Conservation (phyloP, 495 filamentous ascomycete genomes). For the Neurospora sp. region DNA sequence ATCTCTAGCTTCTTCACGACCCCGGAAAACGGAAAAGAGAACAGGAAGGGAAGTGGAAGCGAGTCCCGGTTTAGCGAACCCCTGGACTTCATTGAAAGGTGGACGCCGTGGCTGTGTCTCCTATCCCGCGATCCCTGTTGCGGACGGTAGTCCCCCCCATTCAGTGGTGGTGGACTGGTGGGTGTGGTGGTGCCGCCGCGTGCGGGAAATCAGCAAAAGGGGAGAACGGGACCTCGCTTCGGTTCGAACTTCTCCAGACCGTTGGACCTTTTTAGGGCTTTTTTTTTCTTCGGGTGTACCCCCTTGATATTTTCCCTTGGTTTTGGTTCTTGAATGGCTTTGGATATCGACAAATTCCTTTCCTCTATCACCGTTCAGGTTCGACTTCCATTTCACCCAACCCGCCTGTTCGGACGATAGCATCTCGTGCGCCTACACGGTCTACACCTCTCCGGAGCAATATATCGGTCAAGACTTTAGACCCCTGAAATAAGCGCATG, state of each 20-base stretch:
- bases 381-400: not conserved
- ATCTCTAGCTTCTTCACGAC: not conserved
- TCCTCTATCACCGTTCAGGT: not conserved
- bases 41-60: not conserved
- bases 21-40: not conserved
- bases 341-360: not conserved
- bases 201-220: not conserved
- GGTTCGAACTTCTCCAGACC: not conserved
- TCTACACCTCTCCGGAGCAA: not conserved
- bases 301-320: not conserved
- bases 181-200: not conserved
- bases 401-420: not conserved
- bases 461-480: not conserved
- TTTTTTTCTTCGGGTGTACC: not conserved
- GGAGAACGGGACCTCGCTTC: not conserved
- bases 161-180: not conserved
- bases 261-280: not conserved
- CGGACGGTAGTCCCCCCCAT: not conserved
- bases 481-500: not conserved
- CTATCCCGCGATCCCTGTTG: not conserved
- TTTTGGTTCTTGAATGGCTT: not conserved
- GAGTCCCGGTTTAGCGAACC: not conserved
- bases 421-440: not conserved
- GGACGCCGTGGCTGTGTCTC: not conserved
- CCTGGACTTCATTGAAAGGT: not conserved